These are phyloP conservation scores for Emmonsia crescens DNA, from an alignment of 2,329 filamentous ascomycete genomes.

Conservation along the genomic window DNA sequence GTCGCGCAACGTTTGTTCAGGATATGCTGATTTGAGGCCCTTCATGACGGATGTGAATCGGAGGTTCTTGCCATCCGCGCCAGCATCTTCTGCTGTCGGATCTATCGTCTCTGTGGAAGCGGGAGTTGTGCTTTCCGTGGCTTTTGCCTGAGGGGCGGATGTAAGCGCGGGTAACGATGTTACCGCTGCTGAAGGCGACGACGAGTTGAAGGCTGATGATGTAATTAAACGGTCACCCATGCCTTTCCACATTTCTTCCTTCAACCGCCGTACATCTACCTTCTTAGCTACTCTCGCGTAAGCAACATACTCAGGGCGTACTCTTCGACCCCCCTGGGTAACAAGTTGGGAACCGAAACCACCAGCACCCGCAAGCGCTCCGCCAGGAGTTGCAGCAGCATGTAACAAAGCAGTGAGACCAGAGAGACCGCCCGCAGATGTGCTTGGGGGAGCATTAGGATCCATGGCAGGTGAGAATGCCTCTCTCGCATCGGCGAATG, in stretches of 20 bases:
- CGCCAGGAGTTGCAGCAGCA: constrained; percentile 29
- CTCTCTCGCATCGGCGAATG: constrained; percentile 40
- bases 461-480: constrained; percentile 34
- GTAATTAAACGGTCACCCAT: constrained; percentile 41
- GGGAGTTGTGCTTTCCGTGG: constrained; percentile 13
- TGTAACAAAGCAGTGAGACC: constrained; percentile 31
- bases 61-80: constrained; percentile 41
- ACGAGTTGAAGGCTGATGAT: constrained; percentile 21
- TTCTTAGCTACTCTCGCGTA: constrained; percentile 58
- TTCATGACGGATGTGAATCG: constrained; percentile 93
- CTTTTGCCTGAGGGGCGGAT: neutral
- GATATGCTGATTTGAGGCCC: constrained; percentile 72
- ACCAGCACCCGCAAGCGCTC: constrained; percentile 41
- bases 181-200: constrained; percentile 11
- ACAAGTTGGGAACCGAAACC: constrained; percentile 54
- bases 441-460: constrained; percentile 22
- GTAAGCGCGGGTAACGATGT: neutral
- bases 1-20: constrained; percentile 75
- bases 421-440: constrained; percentile 24
- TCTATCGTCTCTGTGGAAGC: constrained; percentile 27
- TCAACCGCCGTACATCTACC: constrained; percentile 53
- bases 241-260: constrained; percentile 55
- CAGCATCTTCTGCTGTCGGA: constrained; percentile 16
- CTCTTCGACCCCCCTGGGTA: constrained; percentile 46
- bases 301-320: constrained; percentile 54